Evolutionary conservation across 2,329 filamentous ascomycete species (phyloP).

Genomic region (Xylariales sp.): DNA sequence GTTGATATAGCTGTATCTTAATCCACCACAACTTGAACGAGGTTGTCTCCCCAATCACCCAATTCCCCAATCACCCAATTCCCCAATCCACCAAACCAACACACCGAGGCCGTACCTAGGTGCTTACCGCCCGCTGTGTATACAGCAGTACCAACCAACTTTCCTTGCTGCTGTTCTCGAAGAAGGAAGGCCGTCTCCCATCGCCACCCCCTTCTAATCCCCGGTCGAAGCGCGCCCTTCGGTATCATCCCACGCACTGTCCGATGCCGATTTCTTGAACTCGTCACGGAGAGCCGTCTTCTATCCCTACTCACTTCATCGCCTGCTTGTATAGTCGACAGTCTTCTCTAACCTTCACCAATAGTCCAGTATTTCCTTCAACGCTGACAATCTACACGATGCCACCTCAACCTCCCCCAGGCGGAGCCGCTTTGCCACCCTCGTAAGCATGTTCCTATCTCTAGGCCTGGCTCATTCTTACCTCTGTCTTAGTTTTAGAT

Average conservation of each 20-base stretch:
- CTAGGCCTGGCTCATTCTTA: constrained; percentile 16
- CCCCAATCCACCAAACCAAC: not conserved
- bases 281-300: not conserved
- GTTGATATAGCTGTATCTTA: not conserved
- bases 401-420: constrained; percentile 6
- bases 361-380: not conserved
- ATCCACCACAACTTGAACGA: not conserved
- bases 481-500: constrained; percentile 31
- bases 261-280: not conserved
- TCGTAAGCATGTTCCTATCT: constrained; percentile 24
- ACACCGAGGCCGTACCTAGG: not conserved
- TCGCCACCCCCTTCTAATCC: not conserved
- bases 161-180: not conserved
- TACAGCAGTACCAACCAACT: not conserved
- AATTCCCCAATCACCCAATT: not conserved
- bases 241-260: not conserved
- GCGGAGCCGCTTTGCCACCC: constrained; percentile 19
- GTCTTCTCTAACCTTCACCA: constrained; percentile 1
- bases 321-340: not conserved
- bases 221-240: not conserved
- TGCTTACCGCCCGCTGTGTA: not conserved
- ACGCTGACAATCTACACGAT: constrained; percentile 10
- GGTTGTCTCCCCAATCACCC: not conserved
- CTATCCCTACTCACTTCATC: not conserved
- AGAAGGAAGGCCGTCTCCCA: constrained; percentile 6